These are phyloP conservation scores for Tylopilus orsonianus DNA, from an alignment of 1,284 basidiomycete species.

Conservation along the genomic window DNA sequence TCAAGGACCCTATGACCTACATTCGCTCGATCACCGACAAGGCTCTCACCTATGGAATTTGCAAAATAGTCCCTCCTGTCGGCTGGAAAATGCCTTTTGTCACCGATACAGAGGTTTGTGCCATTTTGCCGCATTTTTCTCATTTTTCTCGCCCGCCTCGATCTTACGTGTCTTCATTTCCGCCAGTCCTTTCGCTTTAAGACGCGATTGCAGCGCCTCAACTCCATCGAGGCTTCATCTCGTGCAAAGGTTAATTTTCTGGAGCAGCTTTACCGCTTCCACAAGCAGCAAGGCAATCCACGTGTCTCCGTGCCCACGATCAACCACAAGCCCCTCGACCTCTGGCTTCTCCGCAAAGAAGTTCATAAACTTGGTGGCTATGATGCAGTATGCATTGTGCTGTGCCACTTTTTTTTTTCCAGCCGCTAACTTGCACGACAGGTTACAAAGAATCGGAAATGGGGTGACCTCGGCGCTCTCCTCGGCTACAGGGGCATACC, in stretches of 20 bases:
- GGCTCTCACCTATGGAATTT: constrained; percentile 85
- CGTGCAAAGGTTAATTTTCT: constrained; percentile 96
- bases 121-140: constrained; percentile 30
- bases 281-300: constrained; percentile 86
- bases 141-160: constrained; percentile 19
- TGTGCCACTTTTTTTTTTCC: constrained; percentile 21
- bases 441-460: constrained; percentile 80
- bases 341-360: constrained; percentile 91
- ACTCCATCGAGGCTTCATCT: constrained; percentile 96
- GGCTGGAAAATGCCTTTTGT: constrained; percentile 97
- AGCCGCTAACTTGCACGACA: constrained; percentile 37
- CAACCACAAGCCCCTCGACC: constrained; percentile 88
- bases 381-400: constrained; percentile 60
- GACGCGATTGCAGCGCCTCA: constrained; percentile 92
- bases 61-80: constrained; percentile 92
- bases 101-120: constrained; percentile 84
- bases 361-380: constrained; percentile 88
- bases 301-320: constrained; percentile 89
- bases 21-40: constrained; percentile 81
- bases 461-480: constrained; percentile 80
- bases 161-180: constrained; percentile 29
- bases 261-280: constrained; percentile 93
- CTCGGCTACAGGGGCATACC: constrained; percentile 83
- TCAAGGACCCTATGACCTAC: constrained; percentile 94
- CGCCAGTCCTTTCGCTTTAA: constrained; percentile 87